Evolutionary conservation across 768 basidiomycete species (phyloP), one percentile per base, ranked within the genome.

Genomic region (Leucosporidium yakuticum): DNA sequence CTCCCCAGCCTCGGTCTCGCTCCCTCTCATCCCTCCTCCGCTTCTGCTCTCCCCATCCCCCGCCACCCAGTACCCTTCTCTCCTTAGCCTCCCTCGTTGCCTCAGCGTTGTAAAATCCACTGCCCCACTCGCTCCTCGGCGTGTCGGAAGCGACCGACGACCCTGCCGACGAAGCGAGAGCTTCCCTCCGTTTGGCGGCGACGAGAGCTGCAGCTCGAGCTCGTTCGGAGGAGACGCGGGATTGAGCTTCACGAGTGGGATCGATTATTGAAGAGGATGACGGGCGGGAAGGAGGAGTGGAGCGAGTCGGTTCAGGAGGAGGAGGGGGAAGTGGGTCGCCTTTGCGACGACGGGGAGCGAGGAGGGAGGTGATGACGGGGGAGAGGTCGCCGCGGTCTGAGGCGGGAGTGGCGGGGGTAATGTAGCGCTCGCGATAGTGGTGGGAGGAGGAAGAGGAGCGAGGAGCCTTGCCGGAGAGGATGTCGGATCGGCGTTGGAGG

Each of bases 401-500:
- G 34, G 29, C 34, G 25, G 39, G 23, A 29, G 61, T 47, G 49
- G 65, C 27, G 3, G 65, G 58, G 4, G 55, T 50, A 47, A 59
- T 19, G 62, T 71, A 68, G 20, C 70, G 64, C 14, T 71, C 70
- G 6, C 70, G 49, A 17, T 23, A 70, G 25, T 53, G 53, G 20
- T 32, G 4, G 21, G 49, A 63, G 6, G 66, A 32, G 21, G 39
- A 7, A 4, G 66, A 34, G 23, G 31, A 55, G 7, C 49, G 36
- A 4, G 25, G 25, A 34, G 57, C 31, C 9, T 53, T 51, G 62
- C 71, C 67, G 8, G 67, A 61, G 55, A 57, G 62, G 55, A 72
- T 51, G 63, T 69, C 71, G 27, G 55, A 27, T 25, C 75, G 67
- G 4, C 69, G 69, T n/a, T 69, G 47, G 9, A 76, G 70, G 64